Base-by-base conservation (phyloP, 2,329 filamentous ascomycete species). In the Volutella citrinella region DNA sequence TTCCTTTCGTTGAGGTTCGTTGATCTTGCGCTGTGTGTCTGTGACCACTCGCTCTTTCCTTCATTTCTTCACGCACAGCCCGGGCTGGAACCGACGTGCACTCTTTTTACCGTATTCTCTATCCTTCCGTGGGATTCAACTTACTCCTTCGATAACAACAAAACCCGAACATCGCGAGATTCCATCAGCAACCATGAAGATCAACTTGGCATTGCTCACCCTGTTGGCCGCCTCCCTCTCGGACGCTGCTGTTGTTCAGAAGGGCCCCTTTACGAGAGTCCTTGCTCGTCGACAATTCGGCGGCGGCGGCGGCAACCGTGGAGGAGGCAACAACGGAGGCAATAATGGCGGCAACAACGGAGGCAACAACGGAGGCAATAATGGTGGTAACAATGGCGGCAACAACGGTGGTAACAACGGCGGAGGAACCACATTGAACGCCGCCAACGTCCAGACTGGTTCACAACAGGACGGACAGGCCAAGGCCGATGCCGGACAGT, bases 71-170 rank as follows among this genome's bases (percentile, higher is more conserved):
- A 49, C 48, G 40, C 56, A 52, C 43, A 49, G 43, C 55, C 54
- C 62, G 68, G 71, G 74, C 70, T 72, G 72, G 70, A 61, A 74
- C 71, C 69, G 63, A 35, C 41, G 30, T 34, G 19, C 30, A 44
- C 38, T 32, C 36, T 29, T 50, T 48, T 33, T 23, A 36, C 42
- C 24, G 8, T 30, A 26, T 33, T 36, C 28, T 14, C 19, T 24
- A 34, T 38, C 44, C 39, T 41, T 32, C 19, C n/a, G n/a, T n/a
- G n/a, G n/a, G n/a, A n/a, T 42, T 22, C 38, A 38, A 33, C 32
- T 45, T 46, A 48, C 40, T 43, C 46, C 47, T 54, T 52, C 51
- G n/a, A n/a, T n/a, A n/a, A n/a, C n/a, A n/a, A n/a, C n/a, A n/a
- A n/a, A n/a, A n/a, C n/a, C n/a, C n/a, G n/a, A n/a, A n/a, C n/a